Evolutionary conservation across 2,329 filamentous ascomycete species (phyloP).

Genomic region (Coniochaeta prunicola): DNA sequence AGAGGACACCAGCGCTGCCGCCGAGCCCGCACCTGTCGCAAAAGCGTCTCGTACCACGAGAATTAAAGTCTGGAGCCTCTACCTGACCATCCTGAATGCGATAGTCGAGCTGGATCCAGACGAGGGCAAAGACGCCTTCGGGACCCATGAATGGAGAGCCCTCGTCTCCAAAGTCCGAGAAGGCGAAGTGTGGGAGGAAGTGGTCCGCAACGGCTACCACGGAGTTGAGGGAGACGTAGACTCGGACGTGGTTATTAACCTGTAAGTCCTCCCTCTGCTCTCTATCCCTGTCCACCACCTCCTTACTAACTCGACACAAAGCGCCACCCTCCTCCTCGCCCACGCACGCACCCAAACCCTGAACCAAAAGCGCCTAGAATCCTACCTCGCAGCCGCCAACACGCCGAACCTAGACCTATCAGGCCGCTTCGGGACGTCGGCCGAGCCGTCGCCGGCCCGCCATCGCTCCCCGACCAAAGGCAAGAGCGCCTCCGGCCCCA

Average conservation of each 20-base stretch:
- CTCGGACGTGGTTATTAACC: conserved; percentile 84
- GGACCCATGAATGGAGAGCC: conserved; percentile 74
- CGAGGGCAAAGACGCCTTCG: conserved; percentile 85
- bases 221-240: conserved; percentile 87
- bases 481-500: conserved; percentile 20
- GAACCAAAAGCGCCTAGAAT: conserved; percentile 84
- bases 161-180: conserved; percentile 80
- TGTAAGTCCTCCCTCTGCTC: conserved; percentile 45
- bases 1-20: conserved; percentile 30
- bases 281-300: background rate
- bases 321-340: conserved; percentile 82
- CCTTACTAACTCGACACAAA: conserved; percentile 29
- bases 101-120: conserved; percentile 83
- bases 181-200: conserved; percentile 90
- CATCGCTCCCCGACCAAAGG: conserved; percentile 39
- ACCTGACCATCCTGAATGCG: conserved; percentile 86
- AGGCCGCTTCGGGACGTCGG: conserved; percentile 46
- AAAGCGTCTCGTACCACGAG: conserved; percentile 73
- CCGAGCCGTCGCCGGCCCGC: conserved; percentile 27
- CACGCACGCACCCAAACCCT: conserved; percentile 77
- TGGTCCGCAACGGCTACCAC: conserved; percentile 79
- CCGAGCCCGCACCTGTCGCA: conserved; percentile 64
- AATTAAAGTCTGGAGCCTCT: conserved; percentile 96
- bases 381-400: conserved; percentile 73
- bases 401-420: conserved; percentile 67